These are phyloP conservation scores for Sarocladium brachiariae DNA, from an alignment of 2,329 filamentous ascomycete genomes.

Conservation along the genomic window DNA sequence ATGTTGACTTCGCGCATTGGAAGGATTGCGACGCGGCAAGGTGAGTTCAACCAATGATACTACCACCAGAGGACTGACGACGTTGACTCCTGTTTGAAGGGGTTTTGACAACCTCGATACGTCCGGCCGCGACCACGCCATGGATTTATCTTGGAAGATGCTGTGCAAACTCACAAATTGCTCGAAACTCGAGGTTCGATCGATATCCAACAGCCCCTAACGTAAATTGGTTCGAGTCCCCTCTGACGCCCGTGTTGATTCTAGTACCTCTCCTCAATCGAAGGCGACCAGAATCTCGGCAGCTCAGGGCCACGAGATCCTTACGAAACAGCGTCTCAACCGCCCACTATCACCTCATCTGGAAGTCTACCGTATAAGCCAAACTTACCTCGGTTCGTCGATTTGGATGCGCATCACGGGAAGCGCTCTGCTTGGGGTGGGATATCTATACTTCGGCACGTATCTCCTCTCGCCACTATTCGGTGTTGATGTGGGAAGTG, in stretches of 20 bases:
- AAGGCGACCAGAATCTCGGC: background rate
- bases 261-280: background rate
- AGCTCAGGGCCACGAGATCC: background rate
- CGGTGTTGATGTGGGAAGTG: slow-evolving; percentile 48
- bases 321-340: slow-evolving; percentile 61
- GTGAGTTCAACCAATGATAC: too few species aligned
- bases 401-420: slow-evolving; percentile 70
- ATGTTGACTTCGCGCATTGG: too few species aligned
- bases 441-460: slow-evolving; percentile 67
- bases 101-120: too few species aligned
- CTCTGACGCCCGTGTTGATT: background rate
- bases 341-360: slow-evolving; percentile 77
- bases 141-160: too few species aligned
- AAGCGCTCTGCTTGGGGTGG: slow-evolving; percentile 52
- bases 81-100: too few species aligned
- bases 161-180: too few species aligned
- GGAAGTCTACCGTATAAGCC: slow-evolving; percentile 67
- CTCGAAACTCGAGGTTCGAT: too few species aligned
- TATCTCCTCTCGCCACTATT: slow-evolving; percentile 68
- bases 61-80: too few species aligned
- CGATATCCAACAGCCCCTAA: too few species aligned
- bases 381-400: slow-evolving; percentile 66
- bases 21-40: too few species aligned
- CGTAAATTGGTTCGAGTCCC: too few species aligned
- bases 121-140: too few species aligned